Base-by-base conservation (phyloP, 495 filamentous ascomycete genomes). In the Lentithecium fluviatile region DNA sequence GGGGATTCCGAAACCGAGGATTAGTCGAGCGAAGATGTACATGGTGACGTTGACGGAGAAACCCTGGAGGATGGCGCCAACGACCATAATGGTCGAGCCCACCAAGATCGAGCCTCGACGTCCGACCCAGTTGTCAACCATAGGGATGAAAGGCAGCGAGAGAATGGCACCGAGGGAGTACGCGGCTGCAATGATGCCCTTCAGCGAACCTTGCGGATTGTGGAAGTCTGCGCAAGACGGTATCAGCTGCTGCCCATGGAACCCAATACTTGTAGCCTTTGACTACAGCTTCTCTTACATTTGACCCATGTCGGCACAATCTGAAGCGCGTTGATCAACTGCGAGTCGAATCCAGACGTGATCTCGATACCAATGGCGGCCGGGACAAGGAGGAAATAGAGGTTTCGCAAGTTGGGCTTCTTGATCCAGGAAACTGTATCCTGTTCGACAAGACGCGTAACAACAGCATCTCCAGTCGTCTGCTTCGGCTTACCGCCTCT, bases 341-440 rank as follows among this genome's bases (percentile, higher is more conserved):
- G 83, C 15, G 82, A 85, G 70, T 88, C 85, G 66, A 88, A 89
- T 0, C 86, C 85, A 24, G 85, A 87, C 1, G 85, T 89, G 73
- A 86, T 82, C 72, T 87, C 86, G 46, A 86, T 82, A 15, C 86
- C 85, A 72, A 88, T 85, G 60, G 79, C 77, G 7, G 83, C 79
- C n/a, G 84, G 82, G 64, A 86, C 82, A 56, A 89, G 73, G 64
- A 85, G 59, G 12, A 86, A 70, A 70, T 88, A 88, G 58, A 88
- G 72, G 26, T 53, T 56, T 40, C 85, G 76, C 40, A 88, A 76
- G 63, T 88, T 85, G 1, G 66, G 76, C 65, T 88, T 88, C 70
- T 80, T 79, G 66, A 82, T 84, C 85, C 85, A 85, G 37, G 75
- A 71, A 21, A 81, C 71, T 52, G 75, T 80, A 65, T 83, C 81